Base-by-base conservation (phyloP, 2,329 filamentous ascomycete species). In the Fusarium paranaense region DNA sequence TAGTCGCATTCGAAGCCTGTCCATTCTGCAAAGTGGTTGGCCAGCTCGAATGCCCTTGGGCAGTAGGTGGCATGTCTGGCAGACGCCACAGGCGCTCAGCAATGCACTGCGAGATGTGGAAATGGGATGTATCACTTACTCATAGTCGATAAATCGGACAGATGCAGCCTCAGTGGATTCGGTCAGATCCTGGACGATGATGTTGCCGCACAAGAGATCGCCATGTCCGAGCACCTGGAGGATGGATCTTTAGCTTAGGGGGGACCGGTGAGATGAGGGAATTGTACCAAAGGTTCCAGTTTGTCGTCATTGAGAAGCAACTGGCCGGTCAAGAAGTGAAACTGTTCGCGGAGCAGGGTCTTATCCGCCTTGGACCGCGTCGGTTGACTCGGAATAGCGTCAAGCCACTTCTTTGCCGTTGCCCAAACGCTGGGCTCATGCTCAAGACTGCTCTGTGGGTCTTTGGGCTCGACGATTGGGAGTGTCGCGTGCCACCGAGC, bases 1-100 rank as follows among this genome's bases (percentile, higher is more conserved):
- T 76, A 76, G 57, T 76, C 67, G 25, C 74, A 76, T 35, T 71
- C 67, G 22, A 76, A 76, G 3, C 74, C 74, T 2, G 74, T 47
- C 74, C 74, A 76, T 20, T 76, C 74, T 30, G 74, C 74, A 40
- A 76, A 76, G 62, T 76, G 74, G 57, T 76, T 76, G 7, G 74
- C 74, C 2, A 76, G 67, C 11, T 76, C 74, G 54, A 76, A 76
- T 22, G 74, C 74, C 58, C 64, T 64, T 14, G 74, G 72, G 14
- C 72, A 76, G n/a, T 71, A 75, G 6, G 74, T 76, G 38, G 74
- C 70, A 58, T 76, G 74, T 64, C 74, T 76, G 38, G 25, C 35
- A 64, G 20, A 40, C 27, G 35, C 25, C 52, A 42, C n/a, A 14
- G 2, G 11, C 25, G 65, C 22, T 58, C 50, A 20, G 22, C 27